Evolutionary conservation across 306 rosid species (phyloP), one percentile per base, ranked within the genome.

Genomic region (Quillaja saponaria): DNA sequence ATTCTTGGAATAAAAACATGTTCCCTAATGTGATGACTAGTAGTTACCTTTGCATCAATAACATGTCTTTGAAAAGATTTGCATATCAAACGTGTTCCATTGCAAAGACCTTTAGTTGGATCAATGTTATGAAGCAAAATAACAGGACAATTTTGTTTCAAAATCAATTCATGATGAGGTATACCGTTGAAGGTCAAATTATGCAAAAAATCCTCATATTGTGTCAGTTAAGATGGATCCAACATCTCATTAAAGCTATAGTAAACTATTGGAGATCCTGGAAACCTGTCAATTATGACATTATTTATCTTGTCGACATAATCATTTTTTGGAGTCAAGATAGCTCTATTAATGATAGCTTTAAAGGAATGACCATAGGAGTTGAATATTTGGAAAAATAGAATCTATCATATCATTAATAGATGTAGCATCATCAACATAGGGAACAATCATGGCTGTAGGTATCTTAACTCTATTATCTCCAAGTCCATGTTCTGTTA

Each of bases 161-260:
- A 12, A 6, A 15, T 16, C 17, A 57, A 37, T 17, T 37, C 41
- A 17, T 35, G 14, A 6, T 19, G 46, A 15, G 61, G 61, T 13
- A 34, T 34, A 31, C 61, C 18, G 34, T 13, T 55, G 6, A 42
- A 20, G 3, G 18, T 13, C 14, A 55, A 16, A 14, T n/a, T 16
- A 17, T 57, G 16, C 16, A 57, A 16, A 8, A 55, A 55, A 13
- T 55, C 61, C 35, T 34, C 61, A 33, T 55, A 25, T 25, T 25
- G 31, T 25, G 31, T 4, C 31, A 1, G 31, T 25, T 25, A 4
- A 25, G 31, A 25, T 25, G 31, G 31, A 25, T 25, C 31, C 4
- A 25, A 25, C 31, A 1, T 25, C 31, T 25, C 31, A 25, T 25
- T 4, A 25, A 25, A 25, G 31, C 3, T 25, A 25, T 25, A 25